Conservation (phyloP, 176 grass and related monocot species). For the Musa acuminata region DNA sequence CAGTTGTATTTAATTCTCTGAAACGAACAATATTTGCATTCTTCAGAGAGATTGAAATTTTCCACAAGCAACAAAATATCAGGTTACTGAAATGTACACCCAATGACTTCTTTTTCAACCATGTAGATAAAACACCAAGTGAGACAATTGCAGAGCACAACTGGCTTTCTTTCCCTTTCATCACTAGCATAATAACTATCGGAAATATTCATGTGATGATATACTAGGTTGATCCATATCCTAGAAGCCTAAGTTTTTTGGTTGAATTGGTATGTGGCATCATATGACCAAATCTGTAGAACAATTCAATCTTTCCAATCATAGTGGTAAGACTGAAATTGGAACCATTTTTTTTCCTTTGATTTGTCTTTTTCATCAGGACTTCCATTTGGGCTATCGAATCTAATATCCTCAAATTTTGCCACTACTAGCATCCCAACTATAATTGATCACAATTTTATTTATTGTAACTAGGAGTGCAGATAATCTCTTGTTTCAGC, state of each 20-base stretch:
- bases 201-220: too few species aligned
- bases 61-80: not conserved
- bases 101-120: not conserved
- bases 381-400: not conserved
- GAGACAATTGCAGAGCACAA: not conserved
- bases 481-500: too few species aligned
- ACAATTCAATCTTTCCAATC: constrained; percentile 1
- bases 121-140: not conserved
- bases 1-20: not conserved
- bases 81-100: not conserved
- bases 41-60: not conserved
- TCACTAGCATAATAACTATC: too few species aligned
- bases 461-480: too few species aligned
- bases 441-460: too few species aligned
- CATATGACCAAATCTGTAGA: not conserved
- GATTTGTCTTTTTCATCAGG: constrained; percentile 6
- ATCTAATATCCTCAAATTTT: too few species aligned
- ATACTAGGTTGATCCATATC: too few species aligned
- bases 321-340: not conserved
- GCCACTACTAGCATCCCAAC: too few species aligned
- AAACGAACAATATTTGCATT: not conserved
- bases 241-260: too few species aligned
- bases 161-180: too few species aligned
- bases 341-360: not conserved
- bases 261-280: too few species aligned